Base-by-base conservation (phyloP, 352 stramenopile genomes). In the Phytopythium mirpurense region DNA sequence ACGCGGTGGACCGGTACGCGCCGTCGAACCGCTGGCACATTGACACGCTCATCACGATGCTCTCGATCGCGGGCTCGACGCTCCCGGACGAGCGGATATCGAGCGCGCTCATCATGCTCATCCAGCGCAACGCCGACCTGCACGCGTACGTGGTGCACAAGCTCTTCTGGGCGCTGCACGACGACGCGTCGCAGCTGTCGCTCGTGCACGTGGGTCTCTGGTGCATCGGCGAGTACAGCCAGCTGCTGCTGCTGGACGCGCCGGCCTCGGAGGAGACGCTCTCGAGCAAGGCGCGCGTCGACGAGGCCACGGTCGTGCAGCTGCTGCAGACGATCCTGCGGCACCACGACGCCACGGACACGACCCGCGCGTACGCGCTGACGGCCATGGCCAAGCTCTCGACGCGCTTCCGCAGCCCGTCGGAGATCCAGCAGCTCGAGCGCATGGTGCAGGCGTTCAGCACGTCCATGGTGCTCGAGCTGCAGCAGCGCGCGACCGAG, bases 31-130 rank as follows among this genome's bases (percentile, higher is more conserved):
- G 78, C 19, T 98, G 95, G 95, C 86, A 97, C 46, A 93, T 98
- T 24, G 96, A 99, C 65, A 99, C 96, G 38, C 63, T 99, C 29
- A 98, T 99, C 63, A 98, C 96, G 45, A 98, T 99, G 90, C 76
- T 99, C 12, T 98, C 95, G 41, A 98, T 99, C 71, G 96, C 96
- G 18, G 97, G 97, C 31, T 78, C 79, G 32, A 94, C 90, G 43
- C 81, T 98, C 53, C 89, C 86, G 12, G 86, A 96, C 56, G 84
- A 97, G 45, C 83, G 86, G 66, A 97, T 99, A 67, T 97, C 91
- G 59, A 95, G 77, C 54, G 93, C 89, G n/a, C 79, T 97, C 23
- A 97, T 98, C 40, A 79, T 97, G 50, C 96, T 99, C 57, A 98
- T 99, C 60, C 91, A 96, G 57, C 90, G 86, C 49, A 90, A 86